Evolutionary conservation across 306 rosid species (phyloP).

Genomic region (Adenanthera pavonina): DNA sequence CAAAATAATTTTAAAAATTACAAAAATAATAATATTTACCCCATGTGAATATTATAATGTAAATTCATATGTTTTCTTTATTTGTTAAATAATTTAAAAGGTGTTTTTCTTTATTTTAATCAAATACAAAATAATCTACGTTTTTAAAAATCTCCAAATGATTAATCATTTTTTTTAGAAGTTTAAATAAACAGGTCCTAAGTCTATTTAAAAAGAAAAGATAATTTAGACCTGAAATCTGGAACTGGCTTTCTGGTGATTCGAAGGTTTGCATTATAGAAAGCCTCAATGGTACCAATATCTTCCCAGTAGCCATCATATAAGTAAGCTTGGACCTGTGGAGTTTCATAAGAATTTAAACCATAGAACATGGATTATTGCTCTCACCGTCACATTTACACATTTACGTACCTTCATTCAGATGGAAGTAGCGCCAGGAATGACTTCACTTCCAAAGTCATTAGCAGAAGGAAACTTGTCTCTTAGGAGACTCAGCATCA

Average conservation of each 20-base stretch:
- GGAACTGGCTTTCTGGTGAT: slow-evolving; percentile 97
- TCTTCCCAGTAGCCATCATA: slow-evolving; percentile 99
- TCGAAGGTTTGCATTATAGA: slow-evolving; percentile 95
- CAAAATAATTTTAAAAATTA: no score
- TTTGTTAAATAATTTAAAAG: no score
- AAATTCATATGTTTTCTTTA: no score
- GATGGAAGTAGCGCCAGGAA: slow-evolving; percentile 95
- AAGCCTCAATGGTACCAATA: slow-evolving; percentile 98
- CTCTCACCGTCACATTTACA: background rate
- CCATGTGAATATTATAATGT: no score
- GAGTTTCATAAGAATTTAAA: slow-evolving; percentile 33
- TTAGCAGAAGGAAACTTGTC: slow-evolving; percentile 90
- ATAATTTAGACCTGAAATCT: slow-evolving; percentile 73
- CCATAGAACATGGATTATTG: background rate
- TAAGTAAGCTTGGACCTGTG: slow-evolving; percentile 95
- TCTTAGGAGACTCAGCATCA: slow-evolving; percentile 79
- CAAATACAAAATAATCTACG: no score
- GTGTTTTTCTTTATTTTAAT: no score
- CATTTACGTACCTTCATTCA: slow-evolving; percentile 80
- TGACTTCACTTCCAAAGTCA: slow-evolving; percentile 98
- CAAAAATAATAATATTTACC: no score
- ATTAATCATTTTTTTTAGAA: no score
- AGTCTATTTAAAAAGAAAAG: no score
- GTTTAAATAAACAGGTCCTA: no score
- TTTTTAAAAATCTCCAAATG: no score